Conservation (phyloP, 2,329 filamentous ascomycete genomes). For the Aspergillus sojae region DNA sequence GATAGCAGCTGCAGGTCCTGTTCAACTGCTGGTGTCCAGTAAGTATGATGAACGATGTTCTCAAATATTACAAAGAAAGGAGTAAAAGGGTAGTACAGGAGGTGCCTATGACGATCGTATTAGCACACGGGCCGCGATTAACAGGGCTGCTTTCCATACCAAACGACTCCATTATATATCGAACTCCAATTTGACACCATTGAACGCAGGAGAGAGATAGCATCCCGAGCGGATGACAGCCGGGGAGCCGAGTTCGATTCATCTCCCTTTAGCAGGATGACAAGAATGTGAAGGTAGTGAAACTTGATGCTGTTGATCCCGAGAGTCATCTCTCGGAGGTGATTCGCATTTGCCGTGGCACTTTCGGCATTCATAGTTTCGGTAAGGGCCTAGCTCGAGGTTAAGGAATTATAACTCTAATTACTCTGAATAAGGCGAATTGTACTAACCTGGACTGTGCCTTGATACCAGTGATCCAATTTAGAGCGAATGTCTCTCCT, state of each 20-base stretch:
- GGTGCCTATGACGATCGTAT: conserved; percentile 9
- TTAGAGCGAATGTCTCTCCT: not conserved
- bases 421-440: not conserved
- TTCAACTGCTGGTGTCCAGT: not conserved
- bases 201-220: conserved; percentile 13
- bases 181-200: conserved; percentile 21
- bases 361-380: not conserved
- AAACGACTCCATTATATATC: conserved; percentile 20
- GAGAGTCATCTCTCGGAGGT: conserved; percentile 15
- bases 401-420: not conserved
- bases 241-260: not conserved
- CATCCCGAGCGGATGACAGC: conserved; percentile 17
- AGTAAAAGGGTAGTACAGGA: conserved; percentile 16
- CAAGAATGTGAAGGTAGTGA: conserved; percentile 12
- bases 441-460: not conserved
- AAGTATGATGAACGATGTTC: conserved; percentile 7
- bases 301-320: conserved; percentile 16
- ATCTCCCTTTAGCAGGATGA: conserved; percentile 12
- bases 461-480: not conserved
- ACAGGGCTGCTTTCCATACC: conserved; percentile 4
- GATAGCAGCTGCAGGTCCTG: not conserved
- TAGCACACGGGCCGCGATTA: not conserved
- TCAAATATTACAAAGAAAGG: conserved; percentile 18
- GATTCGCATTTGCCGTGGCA: not conserved
- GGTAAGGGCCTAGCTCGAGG: not conserved